Base-by-base conservation (phyloP, 2,329 filamentous ascomycete species). In the Daldinia eschscholtzii region DNA sequence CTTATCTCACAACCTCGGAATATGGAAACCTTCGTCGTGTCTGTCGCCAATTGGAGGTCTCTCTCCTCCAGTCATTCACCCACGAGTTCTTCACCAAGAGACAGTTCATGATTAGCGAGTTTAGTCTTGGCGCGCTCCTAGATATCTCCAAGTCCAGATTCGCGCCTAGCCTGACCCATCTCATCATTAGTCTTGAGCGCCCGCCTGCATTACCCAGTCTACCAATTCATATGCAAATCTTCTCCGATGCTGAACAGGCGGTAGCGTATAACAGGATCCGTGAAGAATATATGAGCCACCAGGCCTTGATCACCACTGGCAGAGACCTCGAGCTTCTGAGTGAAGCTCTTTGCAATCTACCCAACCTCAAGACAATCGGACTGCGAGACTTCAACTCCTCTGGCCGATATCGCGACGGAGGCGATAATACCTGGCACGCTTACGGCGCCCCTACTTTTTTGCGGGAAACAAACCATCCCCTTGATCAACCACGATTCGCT, bases 81-180 rank as follows among this genome's bases (percentile, higher is more conserved):
- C 80, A 80, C 26, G 88, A 91, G 70, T 92, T 90, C 81, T 92
- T 92, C 78, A 82, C 80, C 57, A 88, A 88, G 76, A 87, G 86
- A 73, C 89, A 91, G 74, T 92, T 91, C 78, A 89, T 90, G 86
- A 74, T 91, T 61, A 85, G 84, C 1, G 80, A 86, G 37, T 78
- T 82, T 71, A 91, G 89, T 66, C 76, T 87, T 5, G 76, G 82
- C 52, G 78, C 80, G 0, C 76, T 85, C 26, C 69, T 85, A 76
- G 80, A 85, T 73, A 87, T 88, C 39, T 83, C 86, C n/a, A 74
- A 74, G 3, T 82, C 80, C 18, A 80, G 81, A 0, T 70, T 88
- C 15, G 79, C 79, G 0, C 67, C 73, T 0, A 75, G 78, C 39
- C 72, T 88, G 13, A 79, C 75, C 6, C 79, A 83, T 66, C 82